Base-by-base conservation (phyloP, 306 rosid genomes). In the Prinsepia uniflora region DNA sequence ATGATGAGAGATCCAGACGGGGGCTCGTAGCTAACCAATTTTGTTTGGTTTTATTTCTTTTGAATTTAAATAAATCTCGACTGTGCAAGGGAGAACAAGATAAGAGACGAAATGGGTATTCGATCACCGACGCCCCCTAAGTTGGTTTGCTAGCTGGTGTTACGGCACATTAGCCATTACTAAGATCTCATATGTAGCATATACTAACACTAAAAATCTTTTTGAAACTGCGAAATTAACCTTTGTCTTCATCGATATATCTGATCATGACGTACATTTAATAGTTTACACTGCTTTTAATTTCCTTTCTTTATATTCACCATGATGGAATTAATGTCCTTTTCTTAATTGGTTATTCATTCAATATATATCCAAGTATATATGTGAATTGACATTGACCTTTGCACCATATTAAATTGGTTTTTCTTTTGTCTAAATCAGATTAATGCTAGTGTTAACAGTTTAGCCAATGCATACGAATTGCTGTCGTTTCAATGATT, bases 191-290 rank as follows among this genome's bases (percentile, higher is more conserved):
- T 8, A 4, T 8, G 48, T 17, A 41, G 11, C 59, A 68, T 24
- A 24, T 24, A 68, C n/a, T 22, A 17, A 8, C 65, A 58, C 15
- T 14, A 71, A 10, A 57, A 15, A 57, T 48, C 65, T 48, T 50
- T 36, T 13, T 15, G 36, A 61, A 61, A 14, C 66, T 61, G 66
- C 24, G 11, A 10, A 43, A 34, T 42, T 2, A 24, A n/a, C n/a
- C 22, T 69, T 76, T 71, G 77, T 75, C 83, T 75, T 56, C 50
- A 72, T 61, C 77, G n/a, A n/a, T n/a, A n/a, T n/a, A n/a, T n/a
- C n/a, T n/a, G n/a, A n/a, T n/a, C n/a, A n/a, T 42, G 40, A 75
- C n/a, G n/a, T n/a, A n/a, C 22, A 50, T 67, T 34, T 53, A 58
- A 48, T 55, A 63, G 20, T 56, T 12, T 40, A 46, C 19, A 22